These are phyloP conservation scores for Paraconiothyrium brasiliense DNA, from an alignment of 2,329 filamentous ascomycete species.

Conservation along the genomic window DNA sequence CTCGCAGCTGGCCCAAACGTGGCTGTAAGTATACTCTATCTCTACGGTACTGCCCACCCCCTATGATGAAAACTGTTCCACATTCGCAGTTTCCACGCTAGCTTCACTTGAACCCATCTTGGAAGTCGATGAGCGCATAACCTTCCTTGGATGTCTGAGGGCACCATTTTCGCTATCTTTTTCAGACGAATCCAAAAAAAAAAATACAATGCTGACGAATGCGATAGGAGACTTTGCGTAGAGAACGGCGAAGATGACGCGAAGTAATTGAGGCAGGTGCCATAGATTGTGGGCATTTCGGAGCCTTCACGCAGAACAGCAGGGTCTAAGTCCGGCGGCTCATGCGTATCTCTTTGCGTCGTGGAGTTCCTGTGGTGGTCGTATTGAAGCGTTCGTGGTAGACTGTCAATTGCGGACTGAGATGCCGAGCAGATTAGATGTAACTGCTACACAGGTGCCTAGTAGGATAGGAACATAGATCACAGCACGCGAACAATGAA, in stretches of 20 bases:
- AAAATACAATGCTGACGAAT: not conserved
- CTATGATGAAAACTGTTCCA: constrained; percentile 34
- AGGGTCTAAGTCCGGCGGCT: not conserved
- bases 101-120: constrained; percentile 27
- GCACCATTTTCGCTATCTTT: not conserved
- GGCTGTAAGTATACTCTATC: constrained; percentile 10
- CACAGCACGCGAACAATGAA: too few species aligned
- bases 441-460: too few species aligned
- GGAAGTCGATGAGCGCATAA: constrained; percentile 29
- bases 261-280: not conserved
- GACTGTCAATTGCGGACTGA: too few species aligned
- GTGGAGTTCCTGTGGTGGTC: not conserved
- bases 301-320: not conserved
- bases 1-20: not conserved
- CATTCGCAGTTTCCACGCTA: constrained; percentile 41
- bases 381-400: too few species aligned
- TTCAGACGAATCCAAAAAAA: not conserved
- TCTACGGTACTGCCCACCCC: not conserved
- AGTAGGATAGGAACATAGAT: too few species aligned
- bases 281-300: not conserved
- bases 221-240: not conserved
- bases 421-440: too few species aligned
- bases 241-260: not conserved
- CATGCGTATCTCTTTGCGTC: not conserved
- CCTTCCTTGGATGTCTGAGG: constrained; percentile 42